Evolutionary conservation across 176 grass and related monocot genomes (phyloP), one percentile per base, ranked within the genome.

Genomic region (Panicum miliaceum): DNA sequence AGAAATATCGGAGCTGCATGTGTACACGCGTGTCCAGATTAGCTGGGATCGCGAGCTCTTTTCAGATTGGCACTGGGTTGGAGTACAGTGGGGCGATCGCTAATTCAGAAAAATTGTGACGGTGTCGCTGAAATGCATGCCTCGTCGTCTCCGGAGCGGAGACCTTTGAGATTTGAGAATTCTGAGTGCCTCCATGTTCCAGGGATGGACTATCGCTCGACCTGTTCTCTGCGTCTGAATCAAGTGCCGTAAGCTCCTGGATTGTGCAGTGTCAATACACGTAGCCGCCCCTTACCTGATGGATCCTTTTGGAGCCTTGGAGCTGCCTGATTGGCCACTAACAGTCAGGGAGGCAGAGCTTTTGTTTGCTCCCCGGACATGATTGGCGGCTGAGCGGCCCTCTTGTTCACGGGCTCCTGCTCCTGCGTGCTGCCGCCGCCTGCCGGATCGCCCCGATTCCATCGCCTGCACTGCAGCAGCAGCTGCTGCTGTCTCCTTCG

Each of bases 351-450:
- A 26, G 37, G 75, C 58, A 74, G 29, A 79, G 14, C 26, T 56
- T 38, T 56, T 68, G 64, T 68, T 56, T 12, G 79, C 1, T 59
- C 37, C 51, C 22, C 25, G 15, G 57, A 64, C 58, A 52, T 51
- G 69, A 83, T 51, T 73, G 40, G 27, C 18, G 80, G 40, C 53
- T 61, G 10, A 3, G 2, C 35, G 12, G 26, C 40, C 11, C 60
- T 45, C 73, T 34, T 52, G 38, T 68, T 84, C 83, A 85, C 74
- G 64, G 64, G 64, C 25, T 46, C 73, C 61, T 67, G 72, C 60
- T 54, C 6, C 40, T 41, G 40, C 40, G 0, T 41, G 36, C 22
- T 43, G n/a, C 19, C 15, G 56, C 8, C 8, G 20, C 37, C 47
- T 58, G 50, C 63, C 51, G 56, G 52, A 77, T 77, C 38, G 2